Evolutionary conservation across 805 yeast genomes (phyloP).

Genomic region (Candida ascalaphidarum): DNA sequence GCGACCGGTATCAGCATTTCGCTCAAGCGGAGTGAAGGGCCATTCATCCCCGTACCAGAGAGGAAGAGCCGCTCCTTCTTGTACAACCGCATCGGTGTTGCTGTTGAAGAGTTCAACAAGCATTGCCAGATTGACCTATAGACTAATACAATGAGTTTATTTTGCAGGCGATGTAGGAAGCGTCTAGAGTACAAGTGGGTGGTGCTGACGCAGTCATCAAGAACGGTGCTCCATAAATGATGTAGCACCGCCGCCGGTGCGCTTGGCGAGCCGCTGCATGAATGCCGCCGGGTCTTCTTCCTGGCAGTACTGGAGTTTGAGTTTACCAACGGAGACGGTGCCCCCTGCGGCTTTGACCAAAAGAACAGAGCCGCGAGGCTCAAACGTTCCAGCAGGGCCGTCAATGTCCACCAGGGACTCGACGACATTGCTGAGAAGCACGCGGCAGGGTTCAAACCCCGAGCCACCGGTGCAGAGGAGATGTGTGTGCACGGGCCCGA

Average conservation of each 20-base stretch:
- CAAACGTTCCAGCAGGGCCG: neutral
- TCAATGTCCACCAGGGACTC: no score
- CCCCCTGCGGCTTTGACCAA: conserved; percentile 39
- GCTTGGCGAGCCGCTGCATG: conserved; percentile 32
- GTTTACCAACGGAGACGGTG: conserved; percentile 17
- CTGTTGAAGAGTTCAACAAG: conserved; percentile 75
- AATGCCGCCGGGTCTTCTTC: conserved; percentile 40
- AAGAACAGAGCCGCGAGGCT: conserved; percentile 7
- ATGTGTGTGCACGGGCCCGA: conserved; percentile 50
- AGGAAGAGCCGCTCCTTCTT: conserved; percentile 52
- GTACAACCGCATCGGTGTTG: conserved; percentile 66
- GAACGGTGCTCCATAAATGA: no score
- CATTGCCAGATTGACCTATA: conserved; percentile 43
- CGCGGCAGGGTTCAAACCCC: conserved; percentile 27
- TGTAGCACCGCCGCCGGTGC: conserved; percentile 29
- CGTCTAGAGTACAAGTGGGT: no score
- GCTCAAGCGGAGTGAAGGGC: conserved; percentile 41
- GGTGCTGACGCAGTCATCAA: no score
- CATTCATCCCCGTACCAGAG: conserved; percentile 76
- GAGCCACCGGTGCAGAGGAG: conserved; percentile 25
- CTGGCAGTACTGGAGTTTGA: conserved; percentile 51
- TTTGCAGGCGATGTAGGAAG: no score
- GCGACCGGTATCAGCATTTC: conserved; percentile 69
- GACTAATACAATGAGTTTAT: no score
- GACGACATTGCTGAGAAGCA: conserved; percentile 36